These are phyloP conservation scores for Chaetomium sp. DNA, from an alignment of 2,329 filamentous ascomycete genomes.

Conservation along the genomic window DNA sequence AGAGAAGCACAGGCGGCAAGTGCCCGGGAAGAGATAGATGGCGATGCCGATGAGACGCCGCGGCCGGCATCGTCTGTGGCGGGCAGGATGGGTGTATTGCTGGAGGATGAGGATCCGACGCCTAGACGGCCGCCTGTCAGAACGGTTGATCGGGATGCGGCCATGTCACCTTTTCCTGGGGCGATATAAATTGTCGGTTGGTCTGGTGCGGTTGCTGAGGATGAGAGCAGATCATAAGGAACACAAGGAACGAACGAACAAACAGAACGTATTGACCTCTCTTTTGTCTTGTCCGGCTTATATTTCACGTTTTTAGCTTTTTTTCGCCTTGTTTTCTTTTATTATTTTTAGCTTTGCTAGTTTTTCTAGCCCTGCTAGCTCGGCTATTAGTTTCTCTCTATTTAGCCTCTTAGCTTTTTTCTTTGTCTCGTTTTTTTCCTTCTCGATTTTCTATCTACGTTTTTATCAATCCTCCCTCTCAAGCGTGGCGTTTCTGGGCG, in stretches of 20 bases:
- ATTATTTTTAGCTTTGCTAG: not conserved
- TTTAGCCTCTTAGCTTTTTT: not conserved
- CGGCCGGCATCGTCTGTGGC: conserved; percentile 12
- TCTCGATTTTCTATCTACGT: not conserved
- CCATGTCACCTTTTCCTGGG: conserved; percentile 19
- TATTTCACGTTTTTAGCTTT: not conserved
- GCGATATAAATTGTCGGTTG: conserved; percentile 8
- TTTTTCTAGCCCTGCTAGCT: too few relatives aligned
- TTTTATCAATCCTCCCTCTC: not conserved
- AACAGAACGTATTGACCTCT: not conserved
- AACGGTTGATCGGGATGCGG: conserved; percentile 11
- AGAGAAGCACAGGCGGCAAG: not conserved
- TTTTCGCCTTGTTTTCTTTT: not conserved
- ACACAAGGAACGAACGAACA: not conserved
- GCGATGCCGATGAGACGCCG: conserved; percentile 23
- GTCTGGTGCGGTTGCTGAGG: not conserved
- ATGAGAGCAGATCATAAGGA: not conserved
- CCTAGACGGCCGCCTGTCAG: conserved; percentile 20
- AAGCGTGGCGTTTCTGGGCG: conserved; percentile 16
- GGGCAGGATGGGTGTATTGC: not conserved
- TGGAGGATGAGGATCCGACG: conserved; percentile 23
- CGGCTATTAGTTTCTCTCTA: not conserved
- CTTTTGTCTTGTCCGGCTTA: not conserved
- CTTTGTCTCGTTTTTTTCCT: not conserved
- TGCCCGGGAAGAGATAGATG: conserved; percentile 3